A percentile compares a stretch with the other conserved stretches of the same genome.
phyloP scores from a whole-genome alignment of 2,329 filamentous ascomycete species.

The Nemania abortiva region DNA sequence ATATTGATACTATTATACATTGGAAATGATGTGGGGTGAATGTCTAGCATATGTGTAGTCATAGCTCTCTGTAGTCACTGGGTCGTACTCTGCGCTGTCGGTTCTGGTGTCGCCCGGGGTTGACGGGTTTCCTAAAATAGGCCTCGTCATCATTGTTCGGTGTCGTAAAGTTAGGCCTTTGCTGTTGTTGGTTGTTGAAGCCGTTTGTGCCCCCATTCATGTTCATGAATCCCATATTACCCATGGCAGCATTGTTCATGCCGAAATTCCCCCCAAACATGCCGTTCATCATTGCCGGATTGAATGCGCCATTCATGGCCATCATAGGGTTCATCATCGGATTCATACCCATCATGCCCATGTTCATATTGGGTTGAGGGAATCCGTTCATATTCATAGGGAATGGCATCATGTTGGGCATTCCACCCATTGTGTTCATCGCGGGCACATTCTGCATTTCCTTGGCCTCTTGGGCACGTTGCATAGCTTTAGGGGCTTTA shows the following conservation, averaged over 20 bases:
- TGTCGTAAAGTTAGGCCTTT: slow-evolving; percentile 56
- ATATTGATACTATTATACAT: slow-evolving; percentile 38
- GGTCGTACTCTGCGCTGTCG: slow-evolving; percentile 83
- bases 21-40: slow-evolving; percentile 23
- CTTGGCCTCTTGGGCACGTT: slow-evolving; percentile 62
- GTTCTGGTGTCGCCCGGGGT: slow-evolving; percentile 90
- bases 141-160: slow-evolving; percentile 83
- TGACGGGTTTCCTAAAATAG: slow-evolving; percentile 96
- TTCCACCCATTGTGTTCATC: slow-evolving; percentile 57
- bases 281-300: slow-evolving; percentile 51
- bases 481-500: slow-evolving; percentile 75
- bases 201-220: slow-evolving; percentile 42
- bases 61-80: slow-evolving; percentile 91
- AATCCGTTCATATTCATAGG: slow-evolving; percentile 57
- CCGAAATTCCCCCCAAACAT: slow-evolving; percentile 54
- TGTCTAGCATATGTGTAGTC: slow-evolving; percentile 41
- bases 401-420: slow-evolving; percentile 60
- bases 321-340: slow-evolving; percentile 57
- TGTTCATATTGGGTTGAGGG: slow-evolving; percentile 55
- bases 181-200: slow-evolving; percentile 51
- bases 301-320: slow-evolving; percentile 54
- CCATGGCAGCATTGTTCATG: slow-evolving; percentile 51
- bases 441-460: slow-evolving; percentile 58
- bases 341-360: slow-evolving; percentile 55
- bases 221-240: slow-evolving; percentile 53